Base-by-base conservation (phyloP, 2,329 filamentous ascomycete genomes). In the Chaetomium strumarium region DNA sequence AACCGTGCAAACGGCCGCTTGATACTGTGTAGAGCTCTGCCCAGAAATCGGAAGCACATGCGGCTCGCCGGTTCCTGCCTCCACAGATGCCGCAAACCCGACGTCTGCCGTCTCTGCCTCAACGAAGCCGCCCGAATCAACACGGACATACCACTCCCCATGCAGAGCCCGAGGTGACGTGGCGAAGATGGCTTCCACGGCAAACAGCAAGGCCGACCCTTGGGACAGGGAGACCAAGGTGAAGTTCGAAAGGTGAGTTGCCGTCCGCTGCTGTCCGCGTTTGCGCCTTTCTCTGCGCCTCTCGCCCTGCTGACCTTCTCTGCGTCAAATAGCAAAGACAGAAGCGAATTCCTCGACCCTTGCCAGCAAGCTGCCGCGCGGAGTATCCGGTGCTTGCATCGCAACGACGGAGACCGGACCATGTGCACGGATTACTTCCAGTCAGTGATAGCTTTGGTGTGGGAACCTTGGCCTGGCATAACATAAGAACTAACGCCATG, bases 361-460 rank as follows among this genome's bases (percentile, higher is more conserved):
- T 99, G 93, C 70, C 92, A 97, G 68, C 92, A 96, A 64, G 90
- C 90, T 5, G 92, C 93, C 8, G 76, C 86, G 60, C 80, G 81
- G 65, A 96, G 91, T 70, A 84, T 96, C 61, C 85, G 83, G 68
- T 99, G 93, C 65, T 73, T 99, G 65, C 85, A 90, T 67, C 82
- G 93, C 19, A 99, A 99, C 68, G 84, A 80, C 19, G 91, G 88
- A 13, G 90, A 97, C 66, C 81, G 84, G 60, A 76, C 84, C n/a
- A 87, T 97, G 86, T 99, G 93, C 67, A 78, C 79, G 59, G 92
- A 97, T 69, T 97, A 95, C 67, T 97, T 99, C 67, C 89, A 96
- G 90, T 96, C 68, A 71, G 88, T 71, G 16, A 5, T 53, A n/a
- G n/a, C n/a, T n/a, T n/a, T n/a, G n/a, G n/a, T n/a, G n/a, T n/a